A percentile compares a stretch with the other conserved stretches of the same genome.
Conservation (phyloP, 805 yeast species). For the Kluyveromyces siamensis region DNA sequence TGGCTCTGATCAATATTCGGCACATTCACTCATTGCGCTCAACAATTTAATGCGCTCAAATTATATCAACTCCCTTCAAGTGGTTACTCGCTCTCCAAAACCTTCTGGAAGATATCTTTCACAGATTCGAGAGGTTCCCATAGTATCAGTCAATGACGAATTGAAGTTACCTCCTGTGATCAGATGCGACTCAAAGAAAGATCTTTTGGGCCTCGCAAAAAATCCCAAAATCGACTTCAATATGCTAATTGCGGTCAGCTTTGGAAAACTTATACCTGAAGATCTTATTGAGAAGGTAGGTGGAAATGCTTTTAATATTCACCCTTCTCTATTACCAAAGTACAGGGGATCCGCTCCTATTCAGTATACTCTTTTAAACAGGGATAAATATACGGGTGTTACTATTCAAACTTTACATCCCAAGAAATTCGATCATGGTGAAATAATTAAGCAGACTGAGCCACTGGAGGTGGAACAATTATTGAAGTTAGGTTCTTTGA, state of each 20-base stretch:
- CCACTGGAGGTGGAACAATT: constrained; percentile 12
- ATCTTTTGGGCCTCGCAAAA: constrained; percentile 7
- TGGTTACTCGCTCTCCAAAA: constrained; percentile 58
- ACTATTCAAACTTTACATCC: constrained; percentile 89
- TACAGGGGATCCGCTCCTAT: constrained; percentile 88
- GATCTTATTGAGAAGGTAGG: constrained; percentile 38
- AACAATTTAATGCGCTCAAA: constrained; percentile 15
- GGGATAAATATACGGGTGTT: constrained; percentile 64
- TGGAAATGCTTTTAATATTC: constrained; percentile 69
- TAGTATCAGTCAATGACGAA: constrained; percentile 33
- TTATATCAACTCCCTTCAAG: constrained; percentile 37
- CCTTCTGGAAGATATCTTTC: constrained; percentile 50
- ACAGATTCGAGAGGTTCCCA: constrained; percentile 42
- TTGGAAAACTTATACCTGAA: constrained; percentile 72
- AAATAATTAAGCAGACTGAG: constrained; percentile 50
- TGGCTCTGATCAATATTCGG: constrained; percentile 70
- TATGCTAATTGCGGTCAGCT: constrained; percentile 85
- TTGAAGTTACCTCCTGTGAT: constrained; percentile 22
- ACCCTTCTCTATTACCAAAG: constrained; percentile 80
- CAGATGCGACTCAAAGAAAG: constrained; percentile 18
- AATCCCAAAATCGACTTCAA: constrained; percentile 32
- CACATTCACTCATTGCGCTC: constrained; percentile 38
- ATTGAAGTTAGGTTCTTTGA: constrained; percentile 24
- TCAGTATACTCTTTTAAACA: constrained; percentile 64
- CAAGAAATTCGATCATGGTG: constrained; percentile 72